Evolutionary conservation across 371 early-diverging fungal species (phyloP).

Genomic region (Mucor plumbeus): DNA sequence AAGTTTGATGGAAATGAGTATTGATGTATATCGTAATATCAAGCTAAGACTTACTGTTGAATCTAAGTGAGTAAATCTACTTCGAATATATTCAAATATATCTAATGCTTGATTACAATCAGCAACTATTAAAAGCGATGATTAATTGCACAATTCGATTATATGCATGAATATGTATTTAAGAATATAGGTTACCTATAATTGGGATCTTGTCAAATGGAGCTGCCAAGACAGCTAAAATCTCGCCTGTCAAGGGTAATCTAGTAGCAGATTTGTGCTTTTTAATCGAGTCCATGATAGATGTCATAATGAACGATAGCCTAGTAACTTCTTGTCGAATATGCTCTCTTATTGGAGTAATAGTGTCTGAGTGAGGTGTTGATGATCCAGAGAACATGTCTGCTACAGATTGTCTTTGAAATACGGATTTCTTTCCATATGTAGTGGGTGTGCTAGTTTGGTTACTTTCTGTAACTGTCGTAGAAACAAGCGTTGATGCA

Average conservation of each 20-base stretch:
- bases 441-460: not conserved
- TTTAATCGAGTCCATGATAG: conserved; percentile 34
- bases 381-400: conserved; percentile 11
- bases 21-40: not conserved
- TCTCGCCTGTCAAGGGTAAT: conserved; percentile 42
- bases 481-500: conserved; percentile 4
- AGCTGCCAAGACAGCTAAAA: conserved; percentile 37
- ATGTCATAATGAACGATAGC: conserved; percentile 25
- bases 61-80: conserved; percentile 40
- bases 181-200: conserved; percentile 21
- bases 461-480: not conserved
- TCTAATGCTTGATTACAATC: conserved; percentile 54
- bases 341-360: not conserved
- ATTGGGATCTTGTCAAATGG: conserved; percentile 41
- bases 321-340: conserved; percentile 18
- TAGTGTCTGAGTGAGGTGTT: not conserved
- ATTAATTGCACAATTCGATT: not conserved
- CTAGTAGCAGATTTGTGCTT: conserved; percentile 46
- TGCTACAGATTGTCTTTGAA: conserved; percentile 8
- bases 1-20: not conserved
- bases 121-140: conserved; percentile 25
- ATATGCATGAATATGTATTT: not conserved
- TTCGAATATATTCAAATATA: conserved; percentile 51
- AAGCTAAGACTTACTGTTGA: conserved; percentile 35
- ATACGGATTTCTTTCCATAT: conserved; percentile 10